Base-by-base conservation (phyloP, 164 flowering plant species). In the Vitis vinifera region DNA sequence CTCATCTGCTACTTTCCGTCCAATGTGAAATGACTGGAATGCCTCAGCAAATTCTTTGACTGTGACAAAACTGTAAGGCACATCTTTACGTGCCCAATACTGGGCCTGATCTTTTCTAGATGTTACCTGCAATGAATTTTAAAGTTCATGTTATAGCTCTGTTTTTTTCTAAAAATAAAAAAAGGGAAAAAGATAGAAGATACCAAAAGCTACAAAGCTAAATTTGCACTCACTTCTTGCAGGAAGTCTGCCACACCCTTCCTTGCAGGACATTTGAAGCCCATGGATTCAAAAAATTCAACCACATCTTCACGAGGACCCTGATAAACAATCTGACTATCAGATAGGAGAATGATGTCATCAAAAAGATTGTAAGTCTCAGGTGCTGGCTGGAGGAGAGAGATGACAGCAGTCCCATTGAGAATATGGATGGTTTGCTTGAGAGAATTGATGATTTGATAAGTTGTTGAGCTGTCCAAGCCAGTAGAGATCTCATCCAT, bases 51-150 rank as follows among this genome's bases (percentile, higher is more conserved):
- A 88, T 56, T 84, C 85, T 71, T 77, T 71, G 14, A 64, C 79
- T 1, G 85, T 67, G 44, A 86, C 55, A 56, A 69, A 88, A 1
- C 70, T 62, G 69, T 88, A 88, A 14, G 85, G 85, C 68, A 75
- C 77, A n/a, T 86, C 79, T 65, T 59, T 79, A 11, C 73, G 70
- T 16, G 67, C 71, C 92, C 92, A 88, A 66, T 86, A 88, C 56
- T 88, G 92, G 48, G 73, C 63, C 73, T 86, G 91, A 83, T 88
- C 91, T 72, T 86, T 88, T 74, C 63, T 83, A 12, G 92, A 88
- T 55, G 90, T 88, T 63, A 88, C 89, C 92, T 88, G 51, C 44
- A 51, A 30, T 51, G 44, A 68, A 51, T 19, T 14, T 1, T 51
- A 17, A 5, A 31, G 2, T 31, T 31, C 17, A 31, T 31, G 44